Conservation (phyloP, 345 rosid genomes). For the Citrus medica region DNA sequence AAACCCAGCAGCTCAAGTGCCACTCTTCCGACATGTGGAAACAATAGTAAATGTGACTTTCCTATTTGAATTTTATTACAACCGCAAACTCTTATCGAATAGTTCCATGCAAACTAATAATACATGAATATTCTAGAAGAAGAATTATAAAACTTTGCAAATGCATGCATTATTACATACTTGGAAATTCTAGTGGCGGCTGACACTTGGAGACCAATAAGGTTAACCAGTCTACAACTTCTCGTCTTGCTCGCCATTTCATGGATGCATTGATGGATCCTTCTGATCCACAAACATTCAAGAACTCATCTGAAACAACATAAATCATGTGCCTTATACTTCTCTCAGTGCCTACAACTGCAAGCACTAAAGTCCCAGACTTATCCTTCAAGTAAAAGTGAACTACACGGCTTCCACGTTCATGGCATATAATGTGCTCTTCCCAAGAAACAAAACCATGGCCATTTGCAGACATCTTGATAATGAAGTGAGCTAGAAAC, state of each 20-base stretch:
- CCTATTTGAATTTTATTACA: background rate
- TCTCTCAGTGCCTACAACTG: slow-evolving; percentile 47
- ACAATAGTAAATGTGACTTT: background rate
- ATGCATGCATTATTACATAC: slow-evolving; percentile 11
- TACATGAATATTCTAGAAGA: background rate
- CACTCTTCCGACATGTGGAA: background rate
- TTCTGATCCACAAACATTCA: slow-evolving; percentile 24
- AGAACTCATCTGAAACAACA: slow-evolving; percentile 31
- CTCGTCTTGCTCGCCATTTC: slow-evolving; percentile 54
- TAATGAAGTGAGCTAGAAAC: background rate
- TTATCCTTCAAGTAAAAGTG: slow-evolving; percentile 42
- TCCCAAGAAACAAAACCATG: slow-evolving; percentile 44
- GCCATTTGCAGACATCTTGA: slow-evolving; percentile 25
- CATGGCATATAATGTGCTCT: slow-evolving; percentile 38
- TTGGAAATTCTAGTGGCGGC: slow-evolving; percentile 5
- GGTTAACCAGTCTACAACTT: slow-evolving; percentile 48
- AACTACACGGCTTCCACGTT: slow-evolving; percentile 43
- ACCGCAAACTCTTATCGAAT: background rate
- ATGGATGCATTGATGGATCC: slow-evolving; percentile 11
- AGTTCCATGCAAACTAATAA: background rate
- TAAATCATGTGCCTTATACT: slow-evolving; percentile 57
- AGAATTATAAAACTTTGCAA: background rate
- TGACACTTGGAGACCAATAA: slow-evolving; percentile 20
- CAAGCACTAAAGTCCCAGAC: slow-evolving; percentile 33
- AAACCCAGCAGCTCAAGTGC: background rate